Evolutionary conservation across 2,329 filamentous ascomycete genomes (phyloP), one percentile per base, ranked within the genome.

Genomic region (Saccharata proteae): DNA sequence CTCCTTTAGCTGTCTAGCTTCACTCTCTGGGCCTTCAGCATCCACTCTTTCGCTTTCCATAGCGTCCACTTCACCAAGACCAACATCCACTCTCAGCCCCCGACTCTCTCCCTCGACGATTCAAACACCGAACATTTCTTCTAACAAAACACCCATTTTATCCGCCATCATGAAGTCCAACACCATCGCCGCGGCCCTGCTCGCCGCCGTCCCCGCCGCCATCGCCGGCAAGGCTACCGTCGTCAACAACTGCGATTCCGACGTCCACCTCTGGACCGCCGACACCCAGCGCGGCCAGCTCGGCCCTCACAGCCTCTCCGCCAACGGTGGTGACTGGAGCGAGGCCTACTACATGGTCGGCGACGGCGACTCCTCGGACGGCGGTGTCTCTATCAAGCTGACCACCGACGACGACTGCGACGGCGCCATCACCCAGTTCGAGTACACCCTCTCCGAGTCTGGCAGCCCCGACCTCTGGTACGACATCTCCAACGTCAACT

Each of bases 11-110:
- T 53, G 51, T 47, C 49, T 46, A 52, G 43, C 52, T 57, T 52
- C 52, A 55, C 51, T 55, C 53, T 27, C 53, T 54, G 39, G 55
- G 51, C 48, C 52, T 46, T 51, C 50, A 43, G 50, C 49, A 47
- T 38, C 47, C 54, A 43, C 38, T 55, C 54, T 17, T 52, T 57
- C 20, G 12, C 37, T 34, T 34, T 32, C 36, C 30, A 34, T 28
- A 26, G 40, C 33, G 29, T 12, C 26, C 17, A 26, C 13, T 18
- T 16, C 21, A 40, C 35, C 17, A 37, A 37, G 36, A 43, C 42
- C 17, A 34, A 24, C 16, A 35, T 27, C 20, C 26, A 31, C 37
- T 21, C 19, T 21, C 19, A 7, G n/a, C 19, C n/a, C 22, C 18
- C 17, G 14, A 16, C 9, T 8, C 14, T 15, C 16, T 27, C 19